Percentiles rank a stretch among this genome's conserved stretches.
Conservation (phyloP, 192 early-diverging fungal genomes). For the Entophlyctis helioformis region DNA sequence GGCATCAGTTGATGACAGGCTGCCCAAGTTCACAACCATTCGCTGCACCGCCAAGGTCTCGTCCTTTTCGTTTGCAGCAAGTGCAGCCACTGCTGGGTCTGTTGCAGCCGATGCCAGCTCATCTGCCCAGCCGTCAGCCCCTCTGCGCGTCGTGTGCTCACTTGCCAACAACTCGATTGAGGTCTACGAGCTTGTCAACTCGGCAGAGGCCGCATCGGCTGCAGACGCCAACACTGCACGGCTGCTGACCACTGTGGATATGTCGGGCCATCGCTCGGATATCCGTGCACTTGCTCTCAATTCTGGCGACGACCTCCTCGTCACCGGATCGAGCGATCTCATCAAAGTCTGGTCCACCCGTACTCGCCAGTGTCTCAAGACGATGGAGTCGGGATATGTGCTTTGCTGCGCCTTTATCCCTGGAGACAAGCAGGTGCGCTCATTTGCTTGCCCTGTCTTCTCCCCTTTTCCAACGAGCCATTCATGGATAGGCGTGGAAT, state of each 20-base stretch:
- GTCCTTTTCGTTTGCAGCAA: no score
- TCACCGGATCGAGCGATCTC: slow-evolving; percentile 68
- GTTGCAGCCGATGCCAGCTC: slow-evolving; percentile 25
- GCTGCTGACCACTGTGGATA: slow-evolving; percentile 59
- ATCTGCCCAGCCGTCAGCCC: slow-evolving; percentile 19
- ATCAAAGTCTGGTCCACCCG: slow-evolving; percentile 87
- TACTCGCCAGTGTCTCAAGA: slow-evolving; percentile 72
- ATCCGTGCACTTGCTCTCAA: slow-evolving; percentile 81
- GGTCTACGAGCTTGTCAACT: slow-evolving; percentile 64
- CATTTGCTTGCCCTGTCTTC: not conserved
- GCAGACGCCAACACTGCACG: no score
- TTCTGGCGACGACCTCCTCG: slow-evolving; percentile 75
- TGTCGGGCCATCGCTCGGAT: slow-evolving; percentile 83
- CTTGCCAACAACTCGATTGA: slow-evolving; percentile 74
- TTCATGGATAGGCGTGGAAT: no score
- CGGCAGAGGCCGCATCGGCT: slow-evolving; percentile 53
- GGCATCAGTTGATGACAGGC: no score
- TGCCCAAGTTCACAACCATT: no score
- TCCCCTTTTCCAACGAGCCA: not conserved
- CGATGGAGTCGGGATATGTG: slow-evolving; percentile 84
- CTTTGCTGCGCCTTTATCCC: slow-evolving; percentile 89
- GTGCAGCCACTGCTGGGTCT: no score
- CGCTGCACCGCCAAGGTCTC: slow-evolving; percentile 54
- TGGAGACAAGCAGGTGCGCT: slow-evolving; percentile 64
- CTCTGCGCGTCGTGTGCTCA: slow-evolving; percentile 49